Base-by-base conservation (phyloP, 177 flowering plant species). In the Vitis hybrid region DNA sequence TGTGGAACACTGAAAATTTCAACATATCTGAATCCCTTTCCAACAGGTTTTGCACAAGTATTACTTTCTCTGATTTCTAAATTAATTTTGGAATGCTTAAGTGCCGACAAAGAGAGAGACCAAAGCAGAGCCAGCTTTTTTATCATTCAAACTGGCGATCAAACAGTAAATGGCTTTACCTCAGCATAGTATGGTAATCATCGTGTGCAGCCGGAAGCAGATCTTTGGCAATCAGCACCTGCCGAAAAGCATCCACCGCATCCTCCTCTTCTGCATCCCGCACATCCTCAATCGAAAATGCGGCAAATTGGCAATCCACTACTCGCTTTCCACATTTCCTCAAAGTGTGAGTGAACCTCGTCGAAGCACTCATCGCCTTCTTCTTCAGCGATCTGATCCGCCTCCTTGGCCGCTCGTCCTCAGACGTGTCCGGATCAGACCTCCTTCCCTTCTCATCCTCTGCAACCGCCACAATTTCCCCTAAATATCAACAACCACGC, bases 141-240 rank as follows among this genome's bases (percentile, higher is more conserved):
- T 33, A 33, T 33, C 45, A 33, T 33, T 0, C 5, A 33, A 33
- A 33, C 7, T 33, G 45, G 45, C 45, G 45, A 33, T 33, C 45
- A 33, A 33, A 33, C 45, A 33, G 45, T 33, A 33, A 5, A 33
- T 33, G 45, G 45, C 45, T 33, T 69, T 72, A 90, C 97, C 97
- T 90, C 67, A 86, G 77, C 86, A 92, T 72, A 10, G 84, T 87
- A 64, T 92, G 98, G 70, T 90, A 92, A 80, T 90, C 89, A 83
- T 89, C 94, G 59, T 82, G 92, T 3, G 76, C 80, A 75, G 79
- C 33, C 0, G 91, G 96, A 68, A 92, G 94, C 77, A 87, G 63
- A 79, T 88, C 88, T 55, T 70, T 83, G 1, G 77, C 77, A 64
- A 88, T 50, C 86, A 92, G 70, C 8, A 72, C 77, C 74, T 81